Evolutionary conservation across 108 stramenopile species (phyloP), one percentile per base, ranked within the genome.

Genomic region (Epithemia pelagica): DNA sequence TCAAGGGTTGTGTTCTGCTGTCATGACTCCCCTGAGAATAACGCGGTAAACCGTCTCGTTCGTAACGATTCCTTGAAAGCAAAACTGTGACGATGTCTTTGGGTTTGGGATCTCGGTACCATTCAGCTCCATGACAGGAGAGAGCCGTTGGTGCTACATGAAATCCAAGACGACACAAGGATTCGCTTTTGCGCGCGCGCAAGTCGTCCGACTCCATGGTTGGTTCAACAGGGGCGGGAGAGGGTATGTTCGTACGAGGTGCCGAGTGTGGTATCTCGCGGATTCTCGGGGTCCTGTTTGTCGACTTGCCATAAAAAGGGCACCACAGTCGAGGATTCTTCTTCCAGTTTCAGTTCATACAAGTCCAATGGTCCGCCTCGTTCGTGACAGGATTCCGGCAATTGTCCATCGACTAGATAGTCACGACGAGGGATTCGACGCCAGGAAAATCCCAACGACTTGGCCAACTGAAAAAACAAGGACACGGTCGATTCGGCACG

Each of bases 331-430:
- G 10, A 15, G 5, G 37, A 46, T 46, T 15, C 37, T 10, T 15
- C 37, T 15, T 5, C 15, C 15, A 46, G 37, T 15, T 46, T 46
- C 37, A 46, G 15, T 46, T 46, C 37, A 15, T 46, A 46, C 10
- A 46, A 10, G 15, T 46, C 37, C 37, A 46, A 10, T 15, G 37
- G 64, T 7, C 53, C 64, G 7, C 58, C 64, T 10, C 32, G 10
- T 28, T 65, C 56, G 5, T 55, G 64, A 54, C 64, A 65, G 20
- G 52, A 65, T 65, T 65, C 27, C 3, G 64, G 64, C 7, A 65
- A 20, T 5, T 19, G 5, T 20, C 64, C 64, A 55, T 65, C 23
- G 3, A 10, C 8, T 15, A 65, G 23, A 59, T 28, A 65, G 21
- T 65, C 64, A n/a, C 5, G 8, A 5, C 21, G 24, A 27, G 24